phyloP scores from a whole-genome alignment of 805 yeast genomes.

The Metschnikowia amazonensis region DNA sequence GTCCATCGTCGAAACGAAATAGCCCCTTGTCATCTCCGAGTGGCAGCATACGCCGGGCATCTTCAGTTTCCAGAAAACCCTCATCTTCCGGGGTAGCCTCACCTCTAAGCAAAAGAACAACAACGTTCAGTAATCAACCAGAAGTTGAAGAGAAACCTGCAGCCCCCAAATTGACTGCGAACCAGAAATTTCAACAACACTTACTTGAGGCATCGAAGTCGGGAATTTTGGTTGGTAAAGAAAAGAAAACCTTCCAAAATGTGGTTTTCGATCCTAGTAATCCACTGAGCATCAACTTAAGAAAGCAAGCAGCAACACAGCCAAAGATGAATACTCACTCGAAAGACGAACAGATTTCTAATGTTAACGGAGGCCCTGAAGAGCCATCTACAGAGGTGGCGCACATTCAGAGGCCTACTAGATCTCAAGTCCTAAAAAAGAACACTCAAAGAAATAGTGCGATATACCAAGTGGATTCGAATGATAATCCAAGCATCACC shows the following conservation, averaged over 20 bases:
- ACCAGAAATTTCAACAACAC: slow-evolving; percentile 38
- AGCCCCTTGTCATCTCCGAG: slow-evolving; percentile 18
- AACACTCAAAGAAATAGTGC: slow-evolving; percentile 28
- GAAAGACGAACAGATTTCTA: not conserved
- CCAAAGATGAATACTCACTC: not conserved
- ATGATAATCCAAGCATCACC: not conserved
- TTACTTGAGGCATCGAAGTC: slow-evolving; percentile 35
- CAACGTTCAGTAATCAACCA: slow-evolving; percentile 7
- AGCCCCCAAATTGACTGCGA: slow-evolving; percentile 28
- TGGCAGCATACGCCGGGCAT: slow-evolving; percentile 9
- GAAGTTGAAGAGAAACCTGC: slow-evolving; percentile 14
- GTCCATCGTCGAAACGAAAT: not conserved
- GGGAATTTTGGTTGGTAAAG: slow-evolving; percentile 37
- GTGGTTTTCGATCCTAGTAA: slow-evolving; percentile 40
- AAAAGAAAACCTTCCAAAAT: slow-evolving; percentile 31
- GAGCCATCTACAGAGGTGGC: not conserved
- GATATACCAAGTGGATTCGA: slow-evolving; percentile 12
- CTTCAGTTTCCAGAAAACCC: slow-evolving; percentile 10
- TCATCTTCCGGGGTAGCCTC: slow-evolving; percentile 2
- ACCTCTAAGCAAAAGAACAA: slow-evolving; percentile 7
- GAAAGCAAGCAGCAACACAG: slow-evolving; percentile 9
- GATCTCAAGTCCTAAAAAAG: slow-evolving; percentile 16
- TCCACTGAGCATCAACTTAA: slow-evolving; percentile 23
- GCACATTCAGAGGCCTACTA: slow-evolving; percentile 8
- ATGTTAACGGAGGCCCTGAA: not conserved